Evolutionary conservation across 192 early-diverging fungal species (phyloP), one percentile per base, ranked within the genome.

Genomic region (Coemansia sp.): DNA sequence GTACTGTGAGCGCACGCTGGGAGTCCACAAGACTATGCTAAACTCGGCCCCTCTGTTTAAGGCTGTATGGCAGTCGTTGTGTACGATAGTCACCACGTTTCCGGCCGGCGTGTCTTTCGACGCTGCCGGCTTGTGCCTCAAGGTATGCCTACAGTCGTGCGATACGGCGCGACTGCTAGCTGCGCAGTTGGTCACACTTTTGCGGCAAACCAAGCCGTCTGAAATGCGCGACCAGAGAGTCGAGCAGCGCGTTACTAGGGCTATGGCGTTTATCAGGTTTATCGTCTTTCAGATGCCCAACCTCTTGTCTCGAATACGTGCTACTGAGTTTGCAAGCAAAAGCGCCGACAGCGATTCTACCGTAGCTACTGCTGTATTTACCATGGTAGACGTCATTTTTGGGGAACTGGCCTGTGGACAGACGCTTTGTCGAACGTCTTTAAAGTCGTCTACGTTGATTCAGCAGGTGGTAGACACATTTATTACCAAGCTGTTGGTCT

Each of bases 281-380:
- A 51, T 81, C 34, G 73, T 81, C 6, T 81, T 81, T 37, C 78
- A 75, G 51, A 68, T 81, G 66, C 54, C 78, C 17, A 40, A 63
- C 14, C 66, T 81, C 0, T 10, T 75, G 45, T 19, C 62, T 5
- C 63, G 48, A 11, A 51, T 74, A 6, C 53, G 46, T 17, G 17
- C 29, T 35, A 16, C 37, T 0, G 62, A 9, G n/a, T 6, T 39
- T 8, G 61, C 41, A 4, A 45, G 48, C 35, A 24, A 3, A 53
- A 53, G 24, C 50, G 0, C 50, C 7, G 39, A 6, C 31, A 10
- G 48, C 19, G 41, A 40, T 21, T 10, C 10, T 7, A 24, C 10
- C 21, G 24, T 70, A 31, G 36, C 61, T 3, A 6, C 39, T 2
- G 50, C 45, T 6, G 70, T 73, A 6, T 68, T 75, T 60, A 14